A percentile compares a stretch with the other conserved stretches of the same genome.
Evolutionary conservation across 2,329 filamentous ascomycete genomes (phyloP).

Genomic region (Pochonia chlamydosporia): DNA sequence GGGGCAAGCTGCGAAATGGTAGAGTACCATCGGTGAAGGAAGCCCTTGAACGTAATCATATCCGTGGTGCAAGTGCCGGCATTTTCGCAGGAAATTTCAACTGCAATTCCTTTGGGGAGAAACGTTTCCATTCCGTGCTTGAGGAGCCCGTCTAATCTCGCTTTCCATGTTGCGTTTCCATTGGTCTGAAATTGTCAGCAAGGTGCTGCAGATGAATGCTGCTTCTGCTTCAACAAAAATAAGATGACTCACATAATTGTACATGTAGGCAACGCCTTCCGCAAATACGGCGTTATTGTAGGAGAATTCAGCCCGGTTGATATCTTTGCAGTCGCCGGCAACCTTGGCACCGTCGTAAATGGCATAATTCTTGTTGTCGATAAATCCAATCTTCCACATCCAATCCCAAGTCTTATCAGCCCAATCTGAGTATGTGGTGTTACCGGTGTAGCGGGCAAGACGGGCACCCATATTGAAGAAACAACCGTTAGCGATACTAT

Average conservation of each 20-base stretch:
- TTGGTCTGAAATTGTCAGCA: conserved; percentile 33
- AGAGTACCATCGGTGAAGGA: conserved; percentile 52
- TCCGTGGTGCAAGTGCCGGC: conserved; percentile 54
- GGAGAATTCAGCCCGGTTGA: conserved; percentile 53
- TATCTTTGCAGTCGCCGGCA: conserved; percentile 45
- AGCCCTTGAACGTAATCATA: conserved; percentile 58
- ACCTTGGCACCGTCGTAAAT: conserved; percentile 54
- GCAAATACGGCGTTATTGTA: conserved; percentile 56
- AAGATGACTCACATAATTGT: conserved; percentile 42
- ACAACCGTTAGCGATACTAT: conserved; percentile 52
- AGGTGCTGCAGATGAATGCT: neutral
- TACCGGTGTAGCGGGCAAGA: conserved; percentile 63
- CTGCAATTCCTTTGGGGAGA: conserved; percentile 51
- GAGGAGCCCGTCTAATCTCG: conserved; percentile 36
- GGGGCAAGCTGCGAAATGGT: conserved; percentile 49
- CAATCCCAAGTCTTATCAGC: conserved; percentile 61
- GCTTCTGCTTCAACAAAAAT: neutral
- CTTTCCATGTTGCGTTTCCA: conserved; percentile 44
- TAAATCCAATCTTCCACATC: conserved; percentile 48
- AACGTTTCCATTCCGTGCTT: conserved; percentile 37
- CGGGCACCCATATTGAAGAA: conserved; percentile 64
- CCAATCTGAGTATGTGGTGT: conserved; percentile 58
- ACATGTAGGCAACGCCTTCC: conserved; percentile 58
- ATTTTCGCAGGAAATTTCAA: conserved; percentile 55
- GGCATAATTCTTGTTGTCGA: conserved; percentile 53